Evolutionary conservation across 768 basidiomycete genomes (phyloP).

Genomic region (Collybia nuda): DNA sequence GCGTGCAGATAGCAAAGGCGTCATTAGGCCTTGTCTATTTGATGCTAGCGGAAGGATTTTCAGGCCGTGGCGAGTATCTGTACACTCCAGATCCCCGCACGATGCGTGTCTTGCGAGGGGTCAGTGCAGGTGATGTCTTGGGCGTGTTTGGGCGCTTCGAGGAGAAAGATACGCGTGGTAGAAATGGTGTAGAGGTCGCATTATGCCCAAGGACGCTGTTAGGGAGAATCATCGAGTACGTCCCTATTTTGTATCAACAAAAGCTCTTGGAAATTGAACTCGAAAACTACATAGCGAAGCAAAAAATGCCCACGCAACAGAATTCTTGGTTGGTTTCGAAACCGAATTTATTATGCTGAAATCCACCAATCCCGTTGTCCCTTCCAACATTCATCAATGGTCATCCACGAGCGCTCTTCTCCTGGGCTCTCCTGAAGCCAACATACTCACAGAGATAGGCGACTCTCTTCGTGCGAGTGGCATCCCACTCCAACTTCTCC

Average conservation of each 20-base stretch:
- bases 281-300: conserved; percentile 25
- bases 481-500: conserved; percentile 68
- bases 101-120: conserved; percentile 53
- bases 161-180: conserved; percentile 46
- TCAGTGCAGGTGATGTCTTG: conserved; percentile 55
- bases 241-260: background rate
- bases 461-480: conserved; percentile 44
- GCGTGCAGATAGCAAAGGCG: conserved; percentile 46
- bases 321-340: conserved; percentile 69
- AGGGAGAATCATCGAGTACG: conserved; percentile 52
- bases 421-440: conserved; percentile 44
- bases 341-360: conserved; percentile 68
- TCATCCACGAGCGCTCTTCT: conserved; percentile 35
- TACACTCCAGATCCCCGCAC: conserved; percentile 58
- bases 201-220: conserved; percentile 62
- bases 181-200: conserved; percentile 37
- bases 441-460: conserved; percentile 58
- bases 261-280: background rate
- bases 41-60: conserved; percentile 43
- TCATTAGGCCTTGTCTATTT: conserved; percentile 53
- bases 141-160: conserved; percentile 62
- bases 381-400: conserved; percentile 51
- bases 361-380: conserved; percentile 41
- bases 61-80: conserved; percentile 54
- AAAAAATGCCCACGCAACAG: conserved; percentile 22